Percentiles rank a stretch among this genome's conserved stretches.
These are phyloP conservation scores for Mimosa pudica DNA, from an alignment of 306 rosid genomes.

Conservation along the genomic window DNA sequence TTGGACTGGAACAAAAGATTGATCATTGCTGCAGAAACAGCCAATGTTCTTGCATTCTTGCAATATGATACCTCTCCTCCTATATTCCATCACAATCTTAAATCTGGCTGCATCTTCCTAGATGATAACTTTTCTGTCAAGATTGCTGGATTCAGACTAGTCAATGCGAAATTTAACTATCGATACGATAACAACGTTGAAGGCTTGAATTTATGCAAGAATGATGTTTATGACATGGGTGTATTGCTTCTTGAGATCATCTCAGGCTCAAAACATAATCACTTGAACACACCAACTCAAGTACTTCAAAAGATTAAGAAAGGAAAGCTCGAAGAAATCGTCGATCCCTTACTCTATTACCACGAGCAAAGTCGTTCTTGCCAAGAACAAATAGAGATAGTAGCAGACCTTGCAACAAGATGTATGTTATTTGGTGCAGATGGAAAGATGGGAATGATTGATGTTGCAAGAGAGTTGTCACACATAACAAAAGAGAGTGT, in stretches of 20 bases:
- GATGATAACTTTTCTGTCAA: constrained; percentile 63
- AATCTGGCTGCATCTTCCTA: constrained; percentile 63
- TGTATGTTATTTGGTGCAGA: constrained; percentile 81
- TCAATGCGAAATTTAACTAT: constrained; percentile 37
- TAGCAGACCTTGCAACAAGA: constrained; percentile 93
- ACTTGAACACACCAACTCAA: constrained; percentile 55
- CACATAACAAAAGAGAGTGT: constrained; percentile 54
- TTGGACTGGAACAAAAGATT: constrained; percentile 84
- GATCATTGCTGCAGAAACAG: constrained; percentile 76
- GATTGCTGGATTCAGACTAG: constrained; percentile 69
- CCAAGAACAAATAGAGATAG: constrained; percentile 69
- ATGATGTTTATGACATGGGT: constrained; percentile 85
- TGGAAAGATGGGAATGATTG: constrained; percentile 80
- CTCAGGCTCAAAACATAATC: constrained; percentile 64
- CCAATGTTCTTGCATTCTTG: constrained; percentile 67
- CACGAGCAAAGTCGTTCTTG: constrained; percentile 62
- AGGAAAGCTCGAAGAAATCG: constrained; percentile 81
- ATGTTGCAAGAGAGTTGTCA: constrained; percentile 67
- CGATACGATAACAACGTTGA: constrained; percentile 32
- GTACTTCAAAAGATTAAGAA: constrained; percentile 66
- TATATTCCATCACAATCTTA: constrained; percentile 75
- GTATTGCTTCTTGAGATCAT: constrained; percentile 76
- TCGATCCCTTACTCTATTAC: constrained; percentile 72
- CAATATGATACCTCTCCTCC: constrained; percentile 78
- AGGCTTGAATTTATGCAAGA: constrained; percentile 42